These are phyloP conservation scores for Penicillium salamii DNA, from an alignment of 495 filamentous ascomycete species.

Conservation along the genomic window DNA sequence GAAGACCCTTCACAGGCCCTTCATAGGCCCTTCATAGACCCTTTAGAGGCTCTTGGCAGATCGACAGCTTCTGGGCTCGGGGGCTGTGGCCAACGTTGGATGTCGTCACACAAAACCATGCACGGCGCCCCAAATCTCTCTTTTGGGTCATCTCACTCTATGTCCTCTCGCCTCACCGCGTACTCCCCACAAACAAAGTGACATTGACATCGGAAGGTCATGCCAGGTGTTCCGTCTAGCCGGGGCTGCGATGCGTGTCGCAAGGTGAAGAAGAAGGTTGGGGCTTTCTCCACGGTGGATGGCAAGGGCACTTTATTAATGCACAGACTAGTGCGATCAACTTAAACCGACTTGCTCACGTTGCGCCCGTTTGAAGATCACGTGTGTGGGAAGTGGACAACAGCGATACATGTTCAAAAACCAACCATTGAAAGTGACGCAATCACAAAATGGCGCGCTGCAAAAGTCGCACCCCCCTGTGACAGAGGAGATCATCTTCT, in stretches of 20 bases:
- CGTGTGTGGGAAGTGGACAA: conserved; percentile 40
- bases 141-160: background rate
- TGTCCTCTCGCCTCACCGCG: background rate
- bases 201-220: conserved; percentile 11
- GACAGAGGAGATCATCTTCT: background rate
- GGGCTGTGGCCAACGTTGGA: background rate
- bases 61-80: background rate
- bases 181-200: background rate
- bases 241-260: conserved; percentile 48
- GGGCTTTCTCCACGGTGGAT: background rate
- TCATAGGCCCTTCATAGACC: background rate
- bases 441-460: background rate
- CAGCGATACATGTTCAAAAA: conserved; percentile 43
- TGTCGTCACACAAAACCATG: background rate
- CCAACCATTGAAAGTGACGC: background rate
- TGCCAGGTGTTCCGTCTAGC: conserved; percentile 48
- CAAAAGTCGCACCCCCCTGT: background rate
- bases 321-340: conserved; percentile 32
- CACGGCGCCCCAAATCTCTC: background rate
- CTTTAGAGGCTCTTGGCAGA: background rate
- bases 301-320: background rate
- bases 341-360: conserved; percentile 33
- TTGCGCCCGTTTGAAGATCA: conserved; percentile 37
- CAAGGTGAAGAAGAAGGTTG: conserved; percentile 47
- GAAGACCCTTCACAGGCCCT: background rate